phyloP scores from a whole-genome alignment of 2,329 filamentous ascomycete genomes.

The Coniella vitis region DNA sequence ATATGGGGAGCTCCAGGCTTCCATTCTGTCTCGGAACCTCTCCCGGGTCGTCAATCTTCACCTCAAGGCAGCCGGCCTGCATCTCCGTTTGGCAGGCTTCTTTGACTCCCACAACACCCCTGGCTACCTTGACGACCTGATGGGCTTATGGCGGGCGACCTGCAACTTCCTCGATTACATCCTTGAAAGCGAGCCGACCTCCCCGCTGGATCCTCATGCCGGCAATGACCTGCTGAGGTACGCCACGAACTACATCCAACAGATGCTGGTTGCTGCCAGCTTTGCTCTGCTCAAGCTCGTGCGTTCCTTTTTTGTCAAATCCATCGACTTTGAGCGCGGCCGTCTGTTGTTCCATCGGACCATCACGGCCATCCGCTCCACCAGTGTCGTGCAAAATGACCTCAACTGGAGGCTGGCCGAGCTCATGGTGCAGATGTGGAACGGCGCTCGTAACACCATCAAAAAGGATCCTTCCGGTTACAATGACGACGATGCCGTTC shows the following conservation, averaged over 20 bases:
- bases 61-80: slow-evolving; percentile 64
- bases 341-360: slow-evolving; percentile 64
- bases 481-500: slow-evolving; percentile 41
- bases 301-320: slow-evolving; percentile 66
- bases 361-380: slow-evolving; percentile 62
- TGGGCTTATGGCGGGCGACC: slow-evolving; percentile 68
- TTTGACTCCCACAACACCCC: slow-evolving; percentile 70
- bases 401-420: slow-evolving; percentile 73
- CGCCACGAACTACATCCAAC: slow-evolving; percentile 70
- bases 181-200: slow-evolving; percentile 40
- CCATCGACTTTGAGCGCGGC: slow-evolving; percentile 63
- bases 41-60: slow-evolving; percentile 58
- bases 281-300: slow-evolving; percentile 74
- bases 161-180: slow-evolving; percentile 63
- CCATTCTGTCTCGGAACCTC: slow-evolving; percentile 51
- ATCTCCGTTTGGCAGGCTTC: slow-evolving; percentile 72
- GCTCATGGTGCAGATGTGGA: slow-evolving; percentile 85
- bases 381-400: slow-evolving; percentile 72
- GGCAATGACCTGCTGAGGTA: slow-evolving; percentile 54
- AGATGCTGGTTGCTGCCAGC: slow-evolving; percentile 77
- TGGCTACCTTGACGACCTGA: slow-evolving; percentile 66
- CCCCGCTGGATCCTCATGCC: slow-evolving; percentile 37
- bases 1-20: slow-evolving; percentile 55
- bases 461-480: slow-evolving; percentile 36
- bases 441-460: slow-evolving; percentile 50